Evolutionary conservation across 208 protist species (phyloP).

Genomic region (Leishmania lainsoni): DNA sequence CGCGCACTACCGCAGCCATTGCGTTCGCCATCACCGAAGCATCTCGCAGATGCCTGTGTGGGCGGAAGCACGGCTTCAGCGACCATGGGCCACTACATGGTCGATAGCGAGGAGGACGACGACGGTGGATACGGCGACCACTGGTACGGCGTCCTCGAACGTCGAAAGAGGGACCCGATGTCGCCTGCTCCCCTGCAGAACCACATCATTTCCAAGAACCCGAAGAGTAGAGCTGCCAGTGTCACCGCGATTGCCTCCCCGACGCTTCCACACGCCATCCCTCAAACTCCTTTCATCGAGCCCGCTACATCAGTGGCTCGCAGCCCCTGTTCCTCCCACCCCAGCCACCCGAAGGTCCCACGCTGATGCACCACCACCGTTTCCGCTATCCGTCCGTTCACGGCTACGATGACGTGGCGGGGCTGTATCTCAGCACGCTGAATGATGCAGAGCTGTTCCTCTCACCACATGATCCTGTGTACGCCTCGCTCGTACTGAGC

Average conservation of each 20-base stretch:
- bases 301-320: not conserved
- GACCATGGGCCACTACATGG: not conserved
- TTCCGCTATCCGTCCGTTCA: conserved; percentile 71
- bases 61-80: not conserved
- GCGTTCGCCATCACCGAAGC: not conserved
- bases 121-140: conserved; percentile 10
- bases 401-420: conserved; percentile 54
- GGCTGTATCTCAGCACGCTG: conserved; percentile 63
- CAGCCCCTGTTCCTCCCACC: conserved; percentile 1
- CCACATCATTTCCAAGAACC: not conserved
- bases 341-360: conserved; percentile 23
- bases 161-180: not conserved
- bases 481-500: conserved; percentile 82
- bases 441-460: conserved; percentile 71
- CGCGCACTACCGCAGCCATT: too few species aligned
- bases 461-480: conserved; percentile 83
- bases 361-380: conserved; percentile 63
- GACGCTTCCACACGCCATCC: not conserved
- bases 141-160: conserved; percentile 5
- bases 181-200: conserved; percentile 7
- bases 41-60: conserved; percentile 10
- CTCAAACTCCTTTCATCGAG: conserved; percentile 16
- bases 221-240: not conserved
- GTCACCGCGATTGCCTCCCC: not conserved
- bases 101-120: conserved; percentile 5